Evolutionary conservation across 1,284 basidiomycete species (phyloP).

Genomic region (Fistulina hepatica): DNA sequence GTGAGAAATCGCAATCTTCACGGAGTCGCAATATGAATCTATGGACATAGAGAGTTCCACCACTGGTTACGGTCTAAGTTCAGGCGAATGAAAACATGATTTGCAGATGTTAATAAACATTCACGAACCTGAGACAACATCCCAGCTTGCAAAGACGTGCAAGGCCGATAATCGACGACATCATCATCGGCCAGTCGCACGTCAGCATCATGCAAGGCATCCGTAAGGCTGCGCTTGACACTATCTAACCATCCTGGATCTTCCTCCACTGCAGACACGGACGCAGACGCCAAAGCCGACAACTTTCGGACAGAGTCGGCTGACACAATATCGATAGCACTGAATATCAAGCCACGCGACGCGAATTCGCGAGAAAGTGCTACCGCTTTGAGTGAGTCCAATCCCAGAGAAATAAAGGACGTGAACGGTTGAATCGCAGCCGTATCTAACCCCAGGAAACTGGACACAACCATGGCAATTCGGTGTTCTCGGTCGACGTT

Average conservation of each 20-base stretch:
- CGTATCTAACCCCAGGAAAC: too few relatives aligned
- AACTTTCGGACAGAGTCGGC: slow-evolving; percentile 6
- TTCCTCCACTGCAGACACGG: background rate
- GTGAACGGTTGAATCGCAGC: too few relatives aligned
- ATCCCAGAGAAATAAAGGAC: too few relatives aligned
- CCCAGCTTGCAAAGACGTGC: slow-evolving; percentile 11
- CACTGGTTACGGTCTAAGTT: slow-evolving; percentile 6
- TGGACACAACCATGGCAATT: too few relatives aligned
- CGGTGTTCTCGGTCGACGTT: too few relatives aligned
- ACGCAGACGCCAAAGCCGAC: slow-evolving; percentile 7
- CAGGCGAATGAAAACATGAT: too few relatives aligned
- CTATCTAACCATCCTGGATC: slow-evolving; percentile 6
- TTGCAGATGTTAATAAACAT: too few relatives aligned
- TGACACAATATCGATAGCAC: slow-evolving; percentile 6
- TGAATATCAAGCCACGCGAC: too few relatives aligned
- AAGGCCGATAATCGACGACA: slow-evolving; percentile 3
- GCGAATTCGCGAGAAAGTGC: too few relatives aligned
- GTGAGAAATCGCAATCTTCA: slow-evolving; percentile 4
- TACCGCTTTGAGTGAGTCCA: too few relatives aligned
- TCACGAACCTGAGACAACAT: too few relatives aligned
- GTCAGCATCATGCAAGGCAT: slow-evolving; percentile 1
- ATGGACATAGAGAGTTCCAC: slow-evolving; percentile 8
- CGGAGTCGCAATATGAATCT: slow-evolving; percentile 8
- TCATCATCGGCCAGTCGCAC: slow-evolving; percentile 5
- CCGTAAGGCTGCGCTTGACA: slow-evolving; percentile 2